A percentile compares a stretch with the other conserved stretches of the same genome.
phyloP scores from a whole-genome alignment of 176 grass and related monocot species.

The Pharus latifolius region DNA sequence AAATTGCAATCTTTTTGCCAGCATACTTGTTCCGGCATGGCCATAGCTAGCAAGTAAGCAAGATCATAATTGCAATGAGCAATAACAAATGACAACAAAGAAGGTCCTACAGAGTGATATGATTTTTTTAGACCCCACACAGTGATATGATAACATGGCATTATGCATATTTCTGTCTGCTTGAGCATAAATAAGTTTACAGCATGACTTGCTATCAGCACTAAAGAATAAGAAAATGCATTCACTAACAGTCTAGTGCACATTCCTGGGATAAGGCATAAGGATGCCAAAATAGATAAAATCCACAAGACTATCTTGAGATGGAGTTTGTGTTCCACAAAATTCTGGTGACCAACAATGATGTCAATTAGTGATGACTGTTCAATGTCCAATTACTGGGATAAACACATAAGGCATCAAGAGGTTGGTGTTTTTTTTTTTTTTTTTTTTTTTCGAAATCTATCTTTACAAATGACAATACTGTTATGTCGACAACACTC shows the following conservation, averaged over 20 bases:
- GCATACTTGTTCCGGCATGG: neutral
- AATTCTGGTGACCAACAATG: neutral
- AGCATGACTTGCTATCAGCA: neutral
- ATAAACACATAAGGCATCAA: too few species aligned
- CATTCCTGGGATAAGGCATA: neutral
- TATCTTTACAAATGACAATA: too few species aligned
- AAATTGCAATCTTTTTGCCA: neutral
- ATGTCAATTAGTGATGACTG: neutral
- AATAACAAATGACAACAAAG: neutral
- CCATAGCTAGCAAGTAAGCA: neutral
- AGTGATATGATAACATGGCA: neutral
- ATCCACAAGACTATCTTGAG: neutral
- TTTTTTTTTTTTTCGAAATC: too few species aligned
- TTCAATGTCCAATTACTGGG: neutral
- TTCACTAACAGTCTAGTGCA: neutral
- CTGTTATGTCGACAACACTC: too few species aligned
- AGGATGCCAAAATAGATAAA: conserved; percentile 7
- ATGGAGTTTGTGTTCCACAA: neutral
- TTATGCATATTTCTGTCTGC: neutral
- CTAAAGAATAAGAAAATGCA: neutral
- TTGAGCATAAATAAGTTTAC: neutral
- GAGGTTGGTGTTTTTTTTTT: too few species aligned
- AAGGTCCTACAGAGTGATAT: neutral
- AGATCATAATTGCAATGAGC: neutral
- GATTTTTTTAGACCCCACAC: too few species aligned